These are phyloP conservation scores for Hypomyces perniciosus DNA, from an alignment of 2,329 filamentous ascomycete genomes.

Conservation along the genomic window DNA sequence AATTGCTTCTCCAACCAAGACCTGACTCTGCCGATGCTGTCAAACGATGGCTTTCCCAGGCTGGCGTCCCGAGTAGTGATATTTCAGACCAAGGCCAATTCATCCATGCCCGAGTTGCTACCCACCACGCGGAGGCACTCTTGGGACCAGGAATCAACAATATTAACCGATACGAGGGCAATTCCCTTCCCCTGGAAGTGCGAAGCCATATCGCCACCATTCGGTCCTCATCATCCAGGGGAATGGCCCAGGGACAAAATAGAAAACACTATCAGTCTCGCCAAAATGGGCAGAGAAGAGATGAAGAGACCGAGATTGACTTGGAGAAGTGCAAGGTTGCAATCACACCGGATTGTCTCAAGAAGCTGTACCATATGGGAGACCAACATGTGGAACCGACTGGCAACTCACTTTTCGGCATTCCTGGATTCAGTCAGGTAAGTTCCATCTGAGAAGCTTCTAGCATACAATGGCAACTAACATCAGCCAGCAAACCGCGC, in stretches of 20 bases:
- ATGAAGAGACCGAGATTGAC: neutral
- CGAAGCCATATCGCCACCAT: conserved; percentile 2
- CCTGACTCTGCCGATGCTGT: conserved; percentile 34
- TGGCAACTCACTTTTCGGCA: conserved; percentile 59
- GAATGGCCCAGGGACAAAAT: neutral
- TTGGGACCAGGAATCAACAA: conserved; percentile 30
- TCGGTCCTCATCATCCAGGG: neutral
- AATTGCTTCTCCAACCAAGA: conserved; percentile 41
- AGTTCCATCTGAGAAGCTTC: neutral
- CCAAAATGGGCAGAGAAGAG: neutral
- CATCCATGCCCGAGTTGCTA: conserved; percentile 37
- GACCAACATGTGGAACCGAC: conserved; percentile 48
- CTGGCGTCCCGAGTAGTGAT: conserved; percentile 31
- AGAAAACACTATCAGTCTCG: neutral
- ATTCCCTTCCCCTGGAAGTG: neutral
- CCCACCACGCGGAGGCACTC: conserved; percentile 37
- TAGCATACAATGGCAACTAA: conserved; percentile 5
- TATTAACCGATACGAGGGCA: neutral
- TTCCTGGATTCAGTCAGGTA: conserved; percentile 41
- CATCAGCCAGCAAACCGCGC: conserved; percentile 39
- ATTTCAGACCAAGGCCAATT: conserved; percentile 31
- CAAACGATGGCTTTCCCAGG: conserved; percentile 38
- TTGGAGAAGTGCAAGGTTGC: conserved; percentile 29
- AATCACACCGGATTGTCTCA: conserved; percentile 40
- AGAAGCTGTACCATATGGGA: conserved; percentile 39